Base-by-base conservation (phyloP, 352 stramenopile genomes). In the Phytopythium litorale region DNA sequence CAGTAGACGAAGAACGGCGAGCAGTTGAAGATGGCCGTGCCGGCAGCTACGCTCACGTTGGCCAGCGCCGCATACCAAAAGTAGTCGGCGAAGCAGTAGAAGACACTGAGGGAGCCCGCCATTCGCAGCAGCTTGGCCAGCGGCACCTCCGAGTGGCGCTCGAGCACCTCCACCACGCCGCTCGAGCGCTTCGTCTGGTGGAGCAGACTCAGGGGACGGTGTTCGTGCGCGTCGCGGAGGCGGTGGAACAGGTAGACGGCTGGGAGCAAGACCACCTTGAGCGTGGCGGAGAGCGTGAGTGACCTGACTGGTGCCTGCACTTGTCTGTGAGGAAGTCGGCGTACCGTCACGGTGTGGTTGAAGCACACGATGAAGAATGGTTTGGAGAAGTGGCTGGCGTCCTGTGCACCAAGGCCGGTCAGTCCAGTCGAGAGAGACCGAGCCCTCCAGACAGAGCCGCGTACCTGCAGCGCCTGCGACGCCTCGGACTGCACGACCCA, bases 351-450 rank as follows among this genome's bases (percentile, higher is more conserved):
- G 1, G 70, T 76, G 63, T 83, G 76, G 50, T 83, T 83, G 61
- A 82, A 85, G 48, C 76, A 81, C 23, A 85, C 73, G 45, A 85
- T 77, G 71, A 85, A 82, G 57, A 80, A 82, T 4, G 76, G 76
- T 66, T 75, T 75, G 54, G 63, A 67, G 43, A 75, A 75, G 52
- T 56, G 66, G 43, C 32, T 57, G 15, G 51, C 51, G 6, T 57
- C 51, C 51, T 57, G 32, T 5, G n/a, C 50, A 43, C 7, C 13
- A 15, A 42, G 33, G 12, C 11, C 51, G 42, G 6, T 38, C 18
- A 57, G 32, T 57, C 6, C 51, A 57, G 12, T 7, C 16, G 5
- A 46, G 40, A 13, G 25, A 4, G 13, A 19, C 12, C 51, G 16
- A 4, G 6, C 40, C 49, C 8, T n/a, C 11, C 49, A 38, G 5